Evolutionary conservation across 106 monocot species (phyloP), one percentile per base, ranked within the genome.

Genomic region (Ottelia alismoides): DNA sequence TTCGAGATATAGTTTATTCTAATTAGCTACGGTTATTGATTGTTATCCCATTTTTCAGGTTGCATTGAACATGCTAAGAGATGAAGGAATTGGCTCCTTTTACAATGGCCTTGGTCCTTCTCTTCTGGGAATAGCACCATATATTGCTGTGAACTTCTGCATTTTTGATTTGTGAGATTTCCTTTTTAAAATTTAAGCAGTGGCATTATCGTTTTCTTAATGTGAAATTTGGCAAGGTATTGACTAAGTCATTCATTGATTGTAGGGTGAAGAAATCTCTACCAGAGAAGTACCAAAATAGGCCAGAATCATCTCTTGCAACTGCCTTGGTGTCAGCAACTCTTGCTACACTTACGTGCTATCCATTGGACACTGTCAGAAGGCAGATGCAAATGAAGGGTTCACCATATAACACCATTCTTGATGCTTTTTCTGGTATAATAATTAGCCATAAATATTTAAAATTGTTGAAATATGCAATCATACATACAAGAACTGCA

Each of bases 381-480:
- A 84, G 94, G 56, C 94, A 96, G 57, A 96, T 96, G 94, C 94
- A 96, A 60, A 96, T 96, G 94, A 96, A 64, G 69, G 81, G 78
- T 30, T 74, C 94, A 45, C 94, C 94, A 22, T 96, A 78, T 71
- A 69, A 76, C 32, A 84, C 67, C 31, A 57, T 96, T 65, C 69
- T 84, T 17, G 84, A 88, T 70, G 94, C 94, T 58, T 47, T 88
- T 61, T 78, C 80, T 75, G 94, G 94, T 96, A 76, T 55, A n/a
- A n/a, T n/a, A n/a, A n/a, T n/a, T n/a, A n/a, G n/a, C n/a, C n/a
- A n/a, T n/a, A n/a, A n/a, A n/a, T n/a, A n/a, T n/a, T n/a, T n/a
- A n/a, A n/a, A n/a, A n/a, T n/a, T n/a, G n/a, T n/a, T n/a, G n/a
- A n/a, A n/a, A n/a, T n/a, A n/a, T n/a, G n/a, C n/a, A n/a, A n/a